Evolutionary conservation across 192 early-diverging fungal genomes (phyloP).

Genomic region (Backusella tuberculispora): DNA sequence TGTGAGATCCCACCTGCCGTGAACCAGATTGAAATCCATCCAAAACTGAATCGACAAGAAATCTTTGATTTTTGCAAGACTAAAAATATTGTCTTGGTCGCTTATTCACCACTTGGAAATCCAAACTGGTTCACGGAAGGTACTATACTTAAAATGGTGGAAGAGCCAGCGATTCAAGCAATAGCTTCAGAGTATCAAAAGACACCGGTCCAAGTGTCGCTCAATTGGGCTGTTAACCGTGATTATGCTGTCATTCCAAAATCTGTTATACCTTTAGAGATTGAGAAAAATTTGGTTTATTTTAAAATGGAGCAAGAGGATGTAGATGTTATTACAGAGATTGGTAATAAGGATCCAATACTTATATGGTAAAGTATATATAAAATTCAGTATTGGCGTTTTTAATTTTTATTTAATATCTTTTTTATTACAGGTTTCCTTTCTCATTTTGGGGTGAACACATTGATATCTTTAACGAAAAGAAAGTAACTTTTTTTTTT

Average conservation of each 20-base stretch:
- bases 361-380: conserved; percentile 20
- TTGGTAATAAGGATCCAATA: conserved; percentile 24
- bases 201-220: conserved; percentile 53
- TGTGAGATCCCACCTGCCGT: conserved; percentile 71
- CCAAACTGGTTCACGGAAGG: conserved; percentile 30
- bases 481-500: too few species aligned
- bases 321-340: conserved; percentile 29
- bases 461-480: too few species aligned
- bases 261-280: conserved; percentile 53
- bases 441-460: background rate
- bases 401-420: too few species aligned
- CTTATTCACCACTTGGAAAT: conserved; percentile 73
- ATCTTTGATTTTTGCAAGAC: conserved; percentile 66
- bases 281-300: conserved; percentile 58
- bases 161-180: conserved; percentile 38
- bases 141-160: background rate
- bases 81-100: conserved; percentile 66
- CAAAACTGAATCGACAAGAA: conserved; percentile 55
- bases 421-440: too few species aligned
- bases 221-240: conserved; percentile 59
- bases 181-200: conserved; percentile 51
- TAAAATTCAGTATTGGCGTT: too few species aligned
- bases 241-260: conserved; percentile 68
- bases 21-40: conserved; percentile 64
- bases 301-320: conserved; percentile 42